Base-by-base conservation (phyloP, 345 rosid genomes). In the Syzygium jambos region DNA sequence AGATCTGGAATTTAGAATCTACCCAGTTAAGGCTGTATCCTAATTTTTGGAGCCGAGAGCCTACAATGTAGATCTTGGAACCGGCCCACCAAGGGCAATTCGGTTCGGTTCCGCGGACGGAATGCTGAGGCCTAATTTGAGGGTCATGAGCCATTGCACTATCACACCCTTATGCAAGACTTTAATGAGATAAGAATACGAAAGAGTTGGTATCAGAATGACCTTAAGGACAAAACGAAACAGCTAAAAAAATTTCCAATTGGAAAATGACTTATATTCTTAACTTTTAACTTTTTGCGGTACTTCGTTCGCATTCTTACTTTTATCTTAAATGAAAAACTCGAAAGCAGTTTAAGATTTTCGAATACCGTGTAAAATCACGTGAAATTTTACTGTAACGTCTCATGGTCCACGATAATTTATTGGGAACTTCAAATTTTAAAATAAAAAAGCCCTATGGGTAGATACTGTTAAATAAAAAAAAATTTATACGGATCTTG, bases 371-470 rank as follows among this genome's bases (percentile, higher is more conserved):
- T 27, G 68, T 59, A 27, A 59, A 59, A 59, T 27, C 5, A 59
- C 27, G 30, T 59, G 43, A 41, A 41, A 41, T 41, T 41, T 41
- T 41, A 5, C 43, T 5, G 16, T 13, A 14, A 59, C 12, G 0
- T 59, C 27, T 27, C 27, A 59, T n/a, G 25, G 2, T 57, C 4
- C 25, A 59, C 4, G 25, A 59, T 11, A 5, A 27, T 52, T 27
- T 59, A 59, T 12, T 12, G 27, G 8, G 11, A 59, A 27, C 12
- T 59, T 59, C 30, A 12, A 59, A 27, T 12, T 12, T 11, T 13
- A 27, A 59, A 27, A n/a, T 27, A 59, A 15, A 59, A 59, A 13
- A 3, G 27, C 25, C 3, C 0, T 11, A 1, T 5, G 0, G 3
- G 0, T 27, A 59, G 30, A 27, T 59, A 59, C 25, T 59, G 68